A percentile compares a stretch with the other conserved stretches of the same genome.
phyloP scores from a whole-genome alignment of 2,329 filamentous ascomycete species.

The Lizonia empirigonia region DNA sequence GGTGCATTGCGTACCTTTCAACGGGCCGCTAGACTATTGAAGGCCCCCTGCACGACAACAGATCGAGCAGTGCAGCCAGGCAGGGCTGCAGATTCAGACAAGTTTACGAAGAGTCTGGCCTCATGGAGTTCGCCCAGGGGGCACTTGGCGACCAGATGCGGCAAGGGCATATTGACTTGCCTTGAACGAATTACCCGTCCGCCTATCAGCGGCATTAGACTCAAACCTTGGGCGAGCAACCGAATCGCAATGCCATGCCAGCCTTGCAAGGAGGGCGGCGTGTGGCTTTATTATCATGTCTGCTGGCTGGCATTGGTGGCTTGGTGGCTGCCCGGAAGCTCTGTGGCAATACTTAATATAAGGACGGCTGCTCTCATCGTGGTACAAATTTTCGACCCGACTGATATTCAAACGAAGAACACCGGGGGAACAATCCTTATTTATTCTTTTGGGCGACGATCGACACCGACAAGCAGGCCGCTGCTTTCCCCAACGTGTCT shows the following conservation, averaged over 20 bases:
- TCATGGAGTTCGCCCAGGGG: conserved; percentile 4
- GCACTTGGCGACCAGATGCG: conserved; percentile 8
- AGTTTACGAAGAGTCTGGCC: conserved; percentile 13
- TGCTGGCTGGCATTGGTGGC: conserved; percentile 27
- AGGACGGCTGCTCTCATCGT: conserved; percentile 32
- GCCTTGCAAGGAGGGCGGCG: conserved; percentile 26
- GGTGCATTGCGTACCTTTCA: conserved; percentile 12
- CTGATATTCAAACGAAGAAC: conserved; percentile 24
- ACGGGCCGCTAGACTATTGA: conserved; percentile 20
- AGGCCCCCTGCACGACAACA: conserved; percentile 14
- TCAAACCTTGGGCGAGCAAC: conserved; percentile 6
- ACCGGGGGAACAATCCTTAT: conserved; percentile 17
- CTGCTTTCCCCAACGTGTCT: conserved; percentile 7
- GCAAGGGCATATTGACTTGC: conserved; percentile 17
- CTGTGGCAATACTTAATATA: conserved; percentile 36
- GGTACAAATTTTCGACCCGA: conserved; percentile 21
- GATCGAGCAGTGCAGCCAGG: conserved; percentile 13
- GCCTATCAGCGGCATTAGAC: conserved; percentile 23
- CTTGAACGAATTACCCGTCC: conserved; percentile 12
- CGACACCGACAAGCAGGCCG: conserved; percentile 24
- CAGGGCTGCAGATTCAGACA: conserved; percentile 21
- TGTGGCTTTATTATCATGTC: conserved; percentile 37
- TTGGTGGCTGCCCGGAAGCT: conserved; percentile 30
- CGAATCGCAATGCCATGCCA: conserved; percentile 25
- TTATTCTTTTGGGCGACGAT: conserved; percentile 27